These are phyloP conservation scores for Stachybotrys elegans DNA, from an alignment of 2,329 filamentous ascomycete genomes.

Conservation along the genomic window DNA sequence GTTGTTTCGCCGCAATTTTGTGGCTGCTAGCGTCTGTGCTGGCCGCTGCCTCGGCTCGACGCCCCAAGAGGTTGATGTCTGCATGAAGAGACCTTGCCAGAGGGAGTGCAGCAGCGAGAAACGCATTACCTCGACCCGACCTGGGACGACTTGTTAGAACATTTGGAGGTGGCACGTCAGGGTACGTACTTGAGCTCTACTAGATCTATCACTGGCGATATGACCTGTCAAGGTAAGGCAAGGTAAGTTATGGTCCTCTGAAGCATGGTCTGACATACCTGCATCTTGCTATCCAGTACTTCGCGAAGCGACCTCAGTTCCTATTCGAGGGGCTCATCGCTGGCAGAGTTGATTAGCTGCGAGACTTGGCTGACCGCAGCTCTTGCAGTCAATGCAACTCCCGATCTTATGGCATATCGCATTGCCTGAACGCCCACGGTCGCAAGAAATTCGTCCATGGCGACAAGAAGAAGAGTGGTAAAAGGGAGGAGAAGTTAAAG, in stretches of 20 bases:
- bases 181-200: conserved; percentile 73
- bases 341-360: conserved; percentile 70
- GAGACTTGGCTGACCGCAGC: conserved; percentile 83
- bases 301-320: conserved; percentile 70
- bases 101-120: conserved; percentile 76
- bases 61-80: conserved; percentile 77
- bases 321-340: conserved; percentile 59
- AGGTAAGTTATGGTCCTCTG: neutral
- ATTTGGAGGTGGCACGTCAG: conserved; percentile 7
- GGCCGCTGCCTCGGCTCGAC: conserved; percentile 66
- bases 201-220: conserved; percentile 86
- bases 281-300: conserved; percentile 79
- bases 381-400: conserved; percentile 76
- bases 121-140: conserved; percentile 48
- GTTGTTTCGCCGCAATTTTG: conserved; percentile 45
- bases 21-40: conserved; percentile 38
- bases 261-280: conserved; percentile 39
- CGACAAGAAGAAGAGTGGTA: conserved; percentile 1
- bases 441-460: conserved; percentile 65
- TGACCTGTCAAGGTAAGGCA: too few relatives aligned
- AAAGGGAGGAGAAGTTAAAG: conserved; percentile 3
- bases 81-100: conserved; percentile 78
- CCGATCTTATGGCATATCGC: conserved; percentile 87
- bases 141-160: conserved; percentile 21
- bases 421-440: conserved; percentile 64